Percentiles rank a stretch among this genome's conserved stretches.
These are phyloP conservation scores for Penicillium sp. DNA, from an alignment of 2,329 filamentous ascomycete species.

Conservation along the genomic window DNA sequence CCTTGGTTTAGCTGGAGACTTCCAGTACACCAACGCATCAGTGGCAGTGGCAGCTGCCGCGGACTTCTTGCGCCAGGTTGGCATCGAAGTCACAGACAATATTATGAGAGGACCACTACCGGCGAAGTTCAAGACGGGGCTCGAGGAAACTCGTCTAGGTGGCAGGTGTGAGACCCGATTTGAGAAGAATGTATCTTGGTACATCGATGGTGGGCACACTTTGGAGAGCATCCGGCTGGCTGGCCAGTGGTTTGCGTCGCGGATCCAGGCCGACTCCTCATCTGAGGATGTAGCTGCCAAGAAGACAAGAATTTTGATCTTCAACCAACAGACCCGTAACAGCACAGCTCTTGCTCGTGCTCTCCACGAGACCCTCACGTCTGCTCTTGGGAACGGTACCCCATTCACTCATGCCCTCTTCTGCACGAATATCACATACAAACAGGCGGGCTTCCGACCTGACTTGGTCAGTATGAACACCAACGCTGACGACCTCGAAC, in stretches of 20 bases:
- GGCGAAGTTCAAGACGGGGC: slow-evolving; percentile 59
- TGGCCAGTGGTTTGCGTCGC: slow-evolving; percentile 69
- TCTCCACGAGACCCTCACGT: slow-evolving; percentile 57
- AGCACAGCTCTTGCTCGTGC: slow-evolving; percentile 62
- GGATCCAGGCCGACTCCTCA: slow-evolving; percentile 41
- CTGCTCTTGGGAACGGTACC: slow-evolving; percentile 37
- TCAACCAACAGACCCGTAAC: slow-evolving; percentile 90
- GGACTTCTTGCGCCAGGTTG: slow-evolving; percentile 39
- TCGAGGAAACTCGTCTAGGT: slow-evolving; percentile 65
- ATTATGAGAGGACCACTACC: slow-evolving; percentile 51
- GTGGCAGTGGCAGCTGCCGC: slow-evolving; percentile 53
- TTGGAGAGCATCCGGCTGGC: slow-evolving; percentile 75
- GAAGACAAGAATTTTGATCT: slow-evolving; percentile 65
- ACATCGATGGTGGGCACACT: slow-evolving; percentile 85
- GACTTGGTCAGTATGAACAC: slow-evolving; percentile 63
- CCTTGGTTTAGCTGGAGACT: slow-evolving; percentile 60
- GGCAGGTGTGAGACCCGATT: slow-evolving; percentile 73
- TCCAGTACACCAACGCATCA: slow-evolving; percentile 62
- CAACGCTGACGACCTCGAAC: slow-evolving; percentile 56
- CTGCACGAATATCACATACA: slow-evolving; percentile 71
- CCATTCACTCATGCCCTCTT: slow-evolving; percentile 75
- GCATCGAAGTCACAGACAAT: slow-evolving; percentile 37
- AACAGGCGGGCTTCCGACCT: slow-evolving; percentile 57
- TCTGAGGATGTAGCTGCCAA: slow-evolving; percentile 27
- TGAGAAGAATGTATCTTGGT: slow-evolving; percentile 64